A percentile compares a stretch with the other conserved stretches of the same genome.
These are phyloP conservation scores for Trypanosoma mega DNA, from an alignment of 208 protist species.

Conservation along the genomic window DNA sequence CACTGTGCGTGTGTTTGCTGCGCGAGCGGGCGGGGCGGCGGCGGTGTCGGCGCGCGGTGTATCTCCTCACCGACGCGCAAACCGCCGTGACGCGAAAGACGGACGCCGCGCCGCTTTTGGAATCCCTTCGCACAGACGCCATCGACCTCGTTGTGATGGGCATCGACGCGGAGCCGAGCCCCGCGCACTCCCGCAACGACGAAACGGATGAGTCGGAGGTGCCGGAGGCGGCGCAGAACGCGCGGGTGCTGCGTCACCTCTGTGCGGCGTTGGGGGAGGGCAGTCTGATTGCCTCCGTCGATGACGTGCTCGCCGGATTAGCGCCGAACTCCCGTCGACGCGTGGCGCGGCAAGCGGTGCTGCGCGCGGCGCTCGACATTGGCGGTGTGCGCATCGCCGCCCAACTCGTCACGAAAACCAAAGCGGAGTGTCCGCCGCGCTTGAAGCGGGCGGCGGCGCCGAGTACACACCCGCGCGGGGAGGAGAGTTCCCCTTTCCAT, in stretches of 20 bases:
- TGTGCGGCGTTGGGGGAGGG: slow-evolving; percentile 31
- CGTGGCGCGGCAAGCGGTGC: slow-evolving; percentile 41
- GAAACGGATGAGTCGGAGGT: slow-evolving; percentile 17
- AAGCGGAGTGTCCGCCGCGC: slow-evolving; percentile 50
- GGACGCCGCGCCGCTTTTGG: slow-evolving; percentile 45
- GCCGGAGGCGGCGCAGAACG: slow-evolving; percentile 55
- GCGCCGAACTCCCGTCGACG: slow-evolving; percentile 28
- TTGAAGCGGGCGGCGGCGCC: slow-evolving; percentile 52
- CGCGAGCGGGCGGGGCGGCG: slow-evolving; percentile 42
- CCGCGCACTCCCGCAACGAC: slow-evolving; percentile 15
- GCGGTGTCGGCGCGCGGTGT: slow-evolving; percentile 75
- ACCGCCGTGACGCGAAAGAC: slow-evolving; percentile 62
- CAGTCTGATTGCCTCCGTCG: slow-evolving; percentile 45
- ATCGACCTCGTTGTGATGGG: slow-evolving; percentile 81
- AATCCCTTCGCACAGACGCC: slow-evolving; percentile 37
- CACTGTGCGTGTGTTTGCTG: slow-evolving; percentile 75
- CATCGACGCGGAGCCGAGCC: slow-evolving; percentile 28
- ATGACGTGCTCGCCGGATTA: slow-evolving; percentile 41
- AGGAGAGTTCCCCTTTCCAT: too few species aligned
- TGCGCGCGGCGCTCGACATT: slow-evolving; percentile 55
- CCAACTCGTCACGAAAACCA: slow-evolving; percentile 67
- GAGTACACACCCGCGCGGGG: too few species aligned
- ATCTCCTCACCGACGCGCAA: slow-evolving; percentile 83
- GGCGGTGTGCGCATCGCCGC: slow-evolving; percentile 70
- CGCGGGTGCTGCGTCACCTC: slow-evolving; percentile 54